Evolutionary conservation across 805 yeast genomes (phyloP).

Genomic region (Ogataea zsoltii): DNA sequence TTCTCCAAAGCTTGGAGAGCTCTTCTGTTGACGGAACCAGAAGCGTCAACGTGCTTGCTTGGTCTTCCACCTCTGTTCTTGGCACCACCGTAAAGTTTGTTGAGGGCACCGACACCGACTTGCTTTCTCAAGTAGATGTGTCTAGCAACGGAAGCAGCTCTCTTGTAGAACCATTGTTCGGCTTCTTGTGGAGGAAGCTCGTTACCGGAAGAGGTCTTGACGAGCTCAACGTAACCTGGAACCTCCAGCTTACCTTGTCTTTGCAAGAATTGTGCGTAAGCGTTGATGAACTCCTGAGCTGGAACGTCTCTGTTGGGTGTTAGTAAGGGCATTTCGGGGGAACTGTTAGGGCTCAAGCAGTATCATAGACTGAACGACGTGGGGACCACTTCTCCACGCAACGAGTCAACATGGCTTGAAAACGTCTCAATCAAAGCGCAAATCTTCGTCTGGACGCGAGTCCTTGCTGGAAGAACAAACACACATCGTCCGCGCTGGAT

Average conservation of each 20-base stretch:
- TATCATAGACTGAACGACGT: too few species aligned
- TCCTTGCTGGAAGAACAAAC: too few species aligned
- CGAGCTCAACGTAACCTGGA: slow-evolving; percentile 99
- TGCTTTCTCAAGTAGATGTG: slow-evolving; percentile 99
- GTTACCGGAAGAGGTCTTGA: slow-evolving; percentile 98
- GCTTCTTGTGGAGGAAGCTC: slow-evolving; percentile 99
- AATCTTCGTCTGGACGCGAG: too few species aligned
- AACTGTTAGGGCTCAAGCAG: background rate
- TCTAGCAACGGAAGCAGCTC: slow-evolving; percentile 99
- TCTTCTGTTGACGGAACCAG: slow-evolving; percentile 99
- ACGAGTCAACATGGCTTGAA: too few species aligned
- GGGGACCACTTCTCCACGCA: too few species aligned
- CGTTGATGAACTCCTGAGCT: slow-evolving; percentile 99
- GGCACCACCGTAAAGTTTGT: slow-evolving; percentile 99
- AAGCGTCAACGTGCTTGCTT: slow-evolving; percentile 97
- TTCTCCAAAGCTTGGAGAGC: slow-evolving; percentile 97
- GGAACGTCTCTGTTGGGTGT: slow-evolving; percentile 90
- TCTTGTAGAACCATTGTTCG: slow-evolving; percentile 99
- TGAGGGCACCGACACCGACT: slow-evolving; percentile 98
- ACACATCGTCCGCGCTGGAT: too few species aligned
- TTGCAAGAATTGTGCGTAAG: slow-evolving; percentile 99
- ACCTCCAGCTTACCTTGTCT: slow-evolving; percentile 99
- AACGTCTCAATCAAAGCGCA: too few species aligned
- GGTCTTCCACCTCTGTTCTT: slow-evolving; percentile 99
- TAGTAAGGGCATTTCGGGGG: slow-evolving; percentile 8